Evolutionary conservation across 805 yeast species (phyloP), one percentile per base, ranked within the genome.

Genomic region (Metschnikowia kunwiensis): DNA sequence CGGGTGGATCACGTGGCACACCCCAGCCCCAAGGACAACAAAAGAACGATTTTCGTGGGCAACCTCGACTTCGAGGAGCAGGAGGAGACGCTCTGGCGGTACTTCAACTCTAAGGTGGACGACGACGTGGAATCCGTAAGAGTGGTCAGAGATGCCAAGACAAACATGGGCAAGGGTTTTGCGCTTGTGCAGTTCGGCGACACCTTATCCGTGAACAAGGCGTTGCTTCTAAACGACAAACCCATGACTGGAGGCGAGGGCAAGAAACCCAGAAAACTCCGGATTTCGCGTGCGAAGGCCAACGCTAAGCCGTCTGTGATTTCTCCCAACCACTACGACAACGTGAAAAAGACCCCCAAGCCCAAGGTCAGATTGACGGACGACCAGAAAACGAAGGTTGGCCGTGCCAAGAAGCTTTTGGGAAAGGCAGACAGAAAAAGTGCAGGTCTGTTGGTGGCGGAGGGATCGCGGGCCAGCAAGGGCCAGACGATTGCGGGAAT

Each of bases 161-260:
- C 97, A 15, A 91, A 93, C 53, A 70, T 91, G 41, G 99, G 98
- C 46, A 93, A 93, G 65, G 99, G 99, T 5, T 89, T 93, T 65
- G 98, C 96, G 5, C 86, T 89, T 57, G 88, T 93, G 23, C 97
- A 91, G 61, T 93, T 89, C 67, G 75, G 71, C 43, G 91, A 85
- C 53, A 50, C 75, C 1, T 63, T 81, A 37, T 70, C 80, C 27
- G 96, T 93, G 7, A 79, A 80, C 44, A 84, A 86, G 55, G 97
- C 96, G 1, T 61, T 93, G 36, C 62, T 87, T 41, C 65, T 86
- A 43, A 77, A 89, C 58, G 91, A 78, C 30, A 80, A 85, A 63
- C 76, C 79, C 40, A 58, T 75, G 46, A 19, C 33, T 8, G 33
- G 27, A 7, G 26, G 20, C 7, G 49, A 38, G 26, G 57, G 60